These are phyloP conservation scores for Leccinum pellstonianum DNA, from an alignment of 768 basidiomycete genomes.

Conservation along the genomic window DNA sequence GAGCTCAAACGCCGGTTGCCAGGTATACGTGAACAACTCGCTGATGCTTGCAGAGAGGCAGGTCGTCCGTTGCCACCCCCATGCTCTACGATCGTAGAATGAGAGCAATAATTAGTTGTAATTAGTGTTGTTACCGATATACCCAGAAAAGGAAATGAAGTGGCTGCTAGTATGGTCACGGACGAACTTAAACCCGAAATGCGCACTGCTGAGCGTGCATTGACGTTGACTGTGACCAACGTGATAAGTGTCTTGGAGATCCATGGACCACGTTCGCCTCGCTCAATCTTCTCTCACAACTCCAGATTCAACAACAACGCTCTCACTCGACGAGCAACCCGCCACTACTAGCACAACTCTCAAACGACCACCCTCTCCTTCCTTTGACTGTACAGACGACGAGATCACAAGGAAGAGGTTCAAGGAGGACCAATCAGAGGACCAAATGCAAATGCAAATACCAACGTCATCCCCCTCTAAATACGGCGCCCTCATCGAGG, in stretches of 20 bases:
- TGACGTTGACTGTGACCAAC: constrained; percentile 21
- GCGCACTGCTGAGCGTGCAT: constrained; percentile 12
- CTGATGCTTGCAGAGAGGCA: constrained; percentile 46
- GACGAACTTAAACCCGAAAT: constrained; percentile 24
- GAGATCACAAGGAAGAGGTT: constrained; percentile 58
- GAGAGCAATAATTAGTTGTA: background rate
- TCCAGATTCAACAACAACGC: constrained; percentile 2
- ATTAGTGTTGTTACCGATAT: constrained; percentile 10
- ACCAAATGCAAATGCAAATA: constrained; percentile 12
- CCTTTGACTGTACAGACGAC: constrained; percentile 49
- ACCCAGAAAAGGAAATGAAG: constrained; percentile 26
- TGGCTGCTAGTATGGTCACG: constrained; percentile 22
- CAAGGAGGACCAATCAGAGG: constrained; percentile 44
- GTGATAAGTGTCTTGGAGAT: constrained; percentile 13
- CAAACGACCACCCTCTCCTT: constrained; percentile 64
- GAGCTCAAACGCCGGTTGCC: constrained; percentile 54
- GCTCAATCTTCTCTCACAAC: background rate
- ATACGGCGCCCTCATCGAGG: constrained; percentile 46
- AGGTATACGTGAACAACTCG: constrained; percentile 45
- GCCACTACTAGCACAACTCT: constrained; percentile 25
- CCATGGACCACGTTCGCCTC: constrained; percentile 19
- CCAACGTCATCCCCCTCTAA: constrained; percentile 22
- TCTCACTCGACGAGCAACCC: constrained; percentile 14
- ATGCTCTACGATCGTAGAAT: constrained; percentile 10
- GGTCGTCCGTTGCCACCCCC: constrained; percentile 45